Evolutionary conservation across 305 asterid genomes (phyloP).

Genomic region (Fraxinus greggii): DNA sequence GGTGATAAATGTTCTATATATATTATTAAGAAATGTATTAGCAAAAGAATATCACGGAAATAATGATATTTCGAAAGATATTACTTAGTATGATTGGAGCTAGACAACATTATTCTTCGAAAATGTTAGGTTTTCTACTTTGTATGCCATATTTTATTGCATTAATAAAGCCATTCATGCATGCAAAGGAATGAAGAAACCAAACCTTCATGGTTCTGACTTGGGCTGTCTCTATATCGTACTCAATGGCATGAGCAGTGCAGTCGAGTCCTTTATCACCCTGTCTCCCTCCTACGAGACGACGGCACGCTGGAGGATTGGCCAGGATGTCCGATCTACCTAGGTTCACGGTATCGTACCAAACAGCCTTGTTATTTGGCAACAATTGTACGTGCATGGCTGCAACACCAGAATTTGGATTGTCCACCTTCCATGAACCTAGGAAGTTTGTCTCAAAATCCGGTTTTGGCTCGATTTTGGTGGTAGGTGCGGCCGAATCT

Average conservation of each 20-base stretch:
- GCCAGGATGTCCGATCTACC: conserved; percentile 55
- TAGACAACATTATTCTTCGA: neutral
- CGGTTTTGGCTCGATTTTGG: neutral
- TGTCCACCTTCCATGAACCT: conserved; percentile 58
- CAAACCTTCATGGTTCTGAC: conserved; percentile 60
- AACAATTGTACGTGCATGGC: conserved; percentile 85
- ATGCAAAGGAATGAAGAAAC: neutral
- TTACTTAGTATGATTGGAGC: neutral
- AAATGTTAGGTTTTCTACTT: neutral
- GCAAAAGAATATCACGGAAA: neutral
- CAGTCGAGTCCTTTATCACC: conserved; percentile 50
- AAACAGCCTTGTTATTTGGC: conserved; percentile 67
- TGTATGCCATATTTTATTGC: neutral
- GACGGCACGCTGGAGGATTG: conserved; percentile 44
- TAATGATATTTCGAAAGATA: neutral
- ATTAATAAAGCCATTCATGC: neutral
- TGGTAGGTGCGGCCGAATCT: neutral
- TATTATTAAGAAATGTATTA: neutral
- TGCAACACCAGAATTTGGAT: conserved; percentile 56
- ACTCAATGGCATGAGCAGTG: conserved; percentile 70
- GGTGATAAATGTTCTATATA: neutral
- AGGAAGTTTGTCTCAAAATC: conserved; percentile 20
- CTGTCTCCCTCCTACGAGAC: conserved; percentile 35
- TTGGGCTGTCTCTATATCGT: conserved; percentile 51
- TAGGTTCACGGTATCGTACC: conserved; percentile 78